Conservation (phyloP, 208 protist species). For the Trypanosoma theileri region DNA sequence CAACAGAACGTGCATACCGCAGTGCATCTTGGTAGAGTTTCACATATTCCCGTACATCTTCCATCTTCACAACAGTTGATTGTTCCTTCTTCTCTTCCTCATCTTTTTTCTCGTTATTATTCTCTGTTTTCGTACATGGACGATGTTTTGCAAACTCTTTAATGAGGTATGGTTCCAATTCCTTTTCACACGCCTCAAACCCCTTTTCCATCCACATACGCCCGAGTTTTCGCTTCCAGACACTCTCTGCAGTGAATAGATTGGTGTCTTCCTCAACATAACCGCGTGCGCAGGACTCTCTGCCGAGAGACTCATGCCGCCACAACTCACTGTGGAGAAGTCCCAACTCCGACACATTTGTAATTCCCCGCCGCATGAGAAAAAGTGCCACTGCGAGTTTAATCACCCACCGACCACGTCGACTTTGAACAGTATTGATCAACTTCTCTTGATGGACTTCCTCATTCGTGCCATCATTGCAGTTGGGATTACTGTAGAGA, state of each 20-base stretch:
- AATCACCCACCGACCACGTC: slow-evolving; percentile 44
- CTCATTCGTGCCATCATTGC: no score
- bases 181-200: slow-evolving; percentile 22
- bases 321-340: slow-evolving; percentile 33
- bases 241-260: slow-evolving; percentile 2
- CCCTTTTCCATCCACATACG: slow-evolving; percentile 14
- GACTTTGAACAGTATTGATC: slow-evolving; percentile 11
- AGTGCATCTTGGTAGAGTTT: neutral
- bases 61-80: neutral
- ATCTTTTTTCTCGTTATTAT: neutral
- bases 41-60: neutral
- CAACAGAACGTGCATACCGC: neutral
- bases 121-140: neutral
- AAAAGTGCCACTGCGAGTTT: slow-evolving; percentile 46
- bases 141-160: slow-evolving; percentile 3
- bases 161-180: slow-evolving; percentile 22
- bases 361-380: slow-evolving; percentile 20
- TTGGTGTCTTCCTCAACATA: neutral
- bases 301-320: slow-evolving; percentile 23
- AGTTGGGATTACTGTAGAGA: no score
- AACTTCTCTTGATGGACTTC: neutral
- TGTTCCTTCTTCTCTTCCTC: neutral
- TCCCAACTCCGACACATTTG: slow-evolving; percentile 23
- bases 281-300: slow-evolving; percentile 29
- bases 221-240: slow-evolving; percentile 16